phyloP scores from a whole-genome alignment of 1,284 basidiomycete species.

The Cutaneotrichosporon sp. region DNA sequence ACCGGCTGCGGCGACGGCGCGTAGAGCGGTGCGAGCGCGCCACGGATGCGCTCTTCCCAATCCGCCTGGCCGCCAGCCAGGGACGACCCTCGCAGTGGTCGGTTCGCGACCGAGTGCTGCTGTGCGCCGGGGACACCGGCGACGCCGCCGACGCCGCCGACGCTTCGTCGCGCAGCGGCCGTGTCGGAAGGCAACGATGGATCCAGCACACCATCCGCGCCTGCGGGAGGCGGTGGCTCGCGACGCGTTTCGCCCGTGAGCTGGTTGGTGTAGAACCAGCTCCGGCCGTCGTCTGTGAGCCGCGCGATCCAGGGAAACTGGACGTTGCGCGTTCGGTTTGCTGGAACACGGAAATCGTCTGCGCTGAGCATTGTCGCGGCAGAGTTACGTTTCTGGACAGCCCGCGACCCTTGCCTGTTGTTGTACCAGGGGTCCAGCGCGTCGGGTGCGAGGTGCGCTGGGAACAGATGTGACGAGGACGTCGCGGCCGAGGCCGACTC shows the following conservation, averaged over 20 bases:
- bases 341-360: constrained; percentile 31
- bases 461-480: too few relatives aligned
- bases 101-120: background rate
- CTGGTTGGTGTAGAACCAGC: constrained; percentile 73
- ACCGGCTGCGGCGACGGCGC: constrained; percentile 3
- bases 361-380: background rate
- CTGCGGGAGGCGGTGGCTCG: constrained; percentile 18
- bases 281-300: constrained; percentile 75
- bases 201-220: too few relatives aligned
- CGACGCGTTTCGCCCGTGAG: constrained; percentile 62
- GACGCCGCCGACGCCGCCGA: too few relatives aligned
- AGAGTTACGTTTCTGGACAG: too few relatives aligned
- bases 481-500: background rate
- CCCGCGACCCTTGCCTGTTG: too few relatives aligned
- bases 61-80: constrained; percentile 2
- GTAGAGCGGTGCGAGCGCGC: constrained; percentile 16
- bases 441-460: too few relatives aligned
- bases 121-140: too few relatives aligned
- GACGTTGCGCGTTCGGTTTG: constrained; percentile 51
- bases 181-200: too few relatives aligned
- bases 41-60: constrained; percentile 19
- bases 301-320: constrained; percentile 74
- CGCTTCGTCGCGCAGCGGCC: too few relatives aligned
- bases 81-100: background rate
- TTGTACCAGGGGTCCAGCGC: too few relatives aligned